Percentiles rank a stretch among this genome's conserved stretches.
phyloP scores from a whole-genome alignment of 1,139 yeast genomes.

The Diutina neorugosa region DNA sequence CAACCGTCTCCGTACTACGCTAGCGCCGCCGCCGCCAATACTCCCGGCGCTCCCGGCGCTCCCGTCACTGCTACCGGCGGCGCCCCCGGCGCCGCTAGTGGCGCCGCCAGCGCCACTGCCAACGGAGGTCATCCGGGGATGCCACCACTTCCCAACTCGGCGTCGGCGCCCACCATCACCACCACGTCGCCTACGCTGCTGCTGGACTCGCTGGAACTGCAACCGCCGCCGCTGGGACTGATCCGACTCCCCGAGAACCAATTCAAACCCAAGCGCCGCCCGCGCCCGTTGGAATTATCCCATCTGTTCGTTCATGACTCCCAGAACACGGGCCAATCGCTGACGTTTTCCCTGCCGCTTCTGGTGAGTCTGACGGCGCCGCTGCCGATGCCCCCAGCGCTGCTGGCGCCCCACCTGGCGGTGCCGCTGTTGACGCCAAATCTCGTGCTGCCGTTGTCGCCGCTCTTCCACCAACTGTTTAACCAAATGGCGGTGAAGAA shows the following conservation, averaged over 20 bases:
- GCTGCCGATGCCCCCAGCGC: not conserved
- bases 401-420: slow-evolving; percentile 3
- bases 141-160: not conserved
- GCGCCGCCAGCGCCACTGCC: not conserved
- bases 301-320: slow-evolving; percentile 17
- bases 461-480: slow-evolving; percentile 29
- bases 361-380: slow-evolving; percentile 3
- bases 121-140: not conserved
- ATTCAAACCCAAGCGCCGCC: slow-evolving; percentile 31
- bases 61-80: not conserved
- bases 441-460: slow-evolving; percentile 29
- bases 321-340: not conserved
- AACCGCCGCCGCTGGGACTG: not conserved
- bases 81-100: not conserved
- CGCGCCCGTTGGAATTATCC: slow-evolving; percentile 28
- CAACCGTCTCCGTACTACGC: slow-evolving; percentile 1
- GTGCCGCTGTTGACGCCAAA: slow-evolving; percentile 7
- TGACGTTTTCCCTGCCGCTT: not conserved
- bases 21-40: not conserved
- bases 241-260: slow-evolving; percentile 8
- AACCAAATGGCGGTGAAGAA: slow-evolving; percentile 11
- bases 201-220: slow-evolving; percentile 1
- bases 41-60: not conserved
- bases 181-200: not conserved
- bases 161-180: not conserved